These are phyloP conservation scores for Cenchrus americanus DNA, from an alignment of 176 grass and related monocot species.

Conservation along the genomic window DNA sequence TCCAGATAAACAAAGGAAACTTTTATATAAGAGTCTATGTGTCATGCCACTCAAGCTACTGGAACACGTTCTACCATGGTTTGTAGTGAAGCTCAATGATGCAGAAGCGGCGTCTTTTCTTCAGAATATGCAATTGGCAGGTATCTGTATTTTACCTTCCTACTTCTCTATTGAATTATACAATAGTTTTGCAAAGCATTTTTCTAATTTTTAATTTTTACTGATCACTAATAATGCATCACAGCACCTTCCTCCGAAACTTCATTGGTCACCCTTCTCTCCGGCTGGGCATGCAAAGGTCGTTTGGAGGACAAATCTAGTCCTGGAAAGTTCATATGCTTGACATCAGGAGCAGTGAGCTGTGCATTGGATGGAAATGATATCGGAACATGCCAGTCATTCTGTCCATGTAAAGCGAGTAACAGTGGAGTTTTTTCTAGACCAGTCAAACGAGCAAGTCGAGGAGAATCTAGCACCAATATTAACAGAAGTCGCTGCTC, in stretches of 20 bases:
- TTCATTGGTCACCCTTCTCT: conserved; percentile 77
- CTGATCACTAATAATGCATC: conserved; percentile 44
- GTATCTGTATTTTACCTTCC: conserved; percentile 38
- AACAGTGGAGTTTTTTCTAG: conserved; percentile 28
- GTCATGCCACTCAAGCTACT: conserved; percentile 86
- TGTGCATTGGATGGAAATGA: conserved; percentile 36
- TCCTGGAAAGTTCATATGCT: conserved; percentile 65
- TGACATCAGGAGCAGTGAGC: conserved; percentile 30
- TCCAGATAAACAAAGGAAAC: conserved; percentile 66
- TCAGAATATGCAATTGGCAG: conserved; percentile 81
- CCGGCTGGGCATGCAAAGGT: conserved; percentile 90
- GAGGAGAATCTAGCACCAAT: conserved; percentile 44
- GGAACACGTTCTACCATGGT: conserved; percentile 83
- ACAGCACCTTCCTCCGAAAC: conserved; percentile 79
- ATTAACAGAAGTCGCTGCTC: conserved; percentile 6
- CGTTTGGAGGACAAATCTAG: conserved; percentile 47
- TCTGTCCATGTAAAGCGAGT: conserved; percentile 43
- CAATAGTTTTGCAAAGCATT: not conserved
- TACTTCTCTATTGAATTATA: conserved; percentile 19
- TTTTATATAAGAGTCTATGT: conserved; percentile 71
- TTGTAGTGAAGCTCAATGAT: conserved; percentile 63
- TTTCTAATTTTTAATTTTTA: conserved; percentile 28
- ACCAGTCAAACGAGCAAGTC: conserved; percentile 55
- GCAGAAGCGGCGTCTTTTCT: conserved; percentile 68
- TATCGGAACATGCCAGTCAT: conserved; percentile 38